phyloP scores from a whole-genome alignment of 257 asterid genomes.

The Pogostemon cablin region DNA sequence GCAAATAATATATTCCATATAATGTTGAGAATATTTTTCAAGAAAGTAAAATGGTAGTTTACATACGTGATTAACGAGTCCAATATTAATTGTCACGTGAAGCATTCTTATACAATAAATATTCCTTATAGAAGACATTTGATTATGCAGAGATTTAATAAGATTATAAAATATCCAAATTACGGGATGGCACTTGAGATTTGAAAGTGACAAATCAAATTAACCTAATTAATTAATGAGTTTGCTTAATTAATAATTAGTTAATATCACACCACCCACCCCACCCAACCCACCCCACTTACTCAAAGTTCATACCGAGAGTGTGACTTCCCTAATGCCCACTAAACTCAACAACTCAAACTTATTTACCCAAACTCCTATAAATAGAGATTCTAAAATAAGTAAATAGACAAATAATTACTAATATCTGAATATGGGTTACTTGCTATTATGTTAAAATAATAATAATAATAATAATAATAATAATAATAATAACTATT shows the following conservation, averaged over 20 bases:
- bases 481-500: no score
- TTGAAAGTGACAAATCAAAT: background rate
- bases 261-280: slow-evolving; percentile 10
- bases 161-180: background rate
- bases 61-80: background rate
- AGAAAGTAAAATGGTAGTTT: background rate
- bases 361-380: background rate
- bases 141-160: background rate
- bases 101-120: no score
- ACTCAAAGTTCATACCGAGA: background rate
- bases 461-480: no score
- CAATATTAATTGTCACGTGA: background rate
- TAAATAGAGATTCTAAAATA: no score
- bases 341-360: slow-evolving; percentile 39
- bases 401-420: no score
- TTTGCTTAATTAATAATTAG: background rate
- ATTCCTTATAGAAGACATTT: background rate
- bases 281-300: slow-evolving; percentile 31
- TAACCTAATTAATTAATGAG: background rate
- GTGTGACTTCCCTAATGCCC: slow-evolving; percentile 37
- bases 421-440: no score
- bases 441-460: no score
- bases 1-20: no score
- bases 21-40: no score
- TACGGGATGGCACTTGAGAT: background rate